phyloP scores from a whole-genome alignment of 164 flowering plant genomes.

The Dillenia turbinata region DNA sequence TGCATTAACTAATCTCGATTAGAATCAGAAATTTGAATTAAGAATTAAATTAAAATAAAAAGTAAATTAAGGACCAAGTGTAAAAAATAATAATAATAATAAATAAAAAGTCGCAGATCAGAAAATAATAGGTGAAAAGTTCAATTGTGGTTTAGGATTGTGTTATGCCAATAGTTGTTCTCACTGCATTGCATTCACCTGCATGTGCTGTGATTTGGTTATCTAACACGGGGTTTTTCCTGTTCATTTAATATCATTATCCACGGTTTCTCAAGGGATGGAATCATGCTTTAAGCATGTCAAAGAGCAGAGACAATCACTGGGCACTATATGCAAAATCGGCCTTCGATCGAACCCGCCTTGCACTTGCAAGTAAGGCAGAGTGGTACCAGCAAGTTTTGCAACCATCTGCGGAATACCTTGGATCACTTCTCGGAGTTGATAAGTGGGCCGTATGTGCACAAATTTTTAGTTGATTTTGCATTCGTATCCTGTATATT shows the following conservation, averaged over 20 bases:
- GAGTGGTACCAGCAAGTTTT: conserved; percentile 71
- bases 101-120: too few species aligned
- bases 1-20: too few species aligned
- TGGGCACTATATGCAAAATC: conserved; percentile 98
- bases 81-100: too few species aligned
- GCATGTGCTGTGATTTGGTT: neutral
- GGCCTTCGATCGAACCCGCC: conserved; percentile 91
- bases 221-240: neutral
- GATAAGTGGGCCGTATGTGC: conserved; percentile 83
- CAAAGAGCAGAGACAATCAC: conserved; percentile 38
- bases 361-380: conserved; percentile 85
- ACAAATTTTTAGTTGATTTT: neutral
- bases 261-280: conserved; percentile 59
- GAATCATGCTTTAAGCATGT: conserved; percentile 59
- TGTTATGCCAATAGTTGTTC: neutral
- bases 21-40: too few species aligned
- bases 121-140: too few species aligned
- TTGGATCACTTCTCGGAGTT: conserved; percentile 81
- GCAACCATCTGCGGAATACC: conserved; percentile 96
- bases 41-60: too few species aligned
- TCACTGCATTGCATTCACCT: conserved; percentile 1
- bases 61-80: too few species aligned
- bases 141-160: too few species aligned
- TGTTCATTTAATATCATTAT: too few species aligned
- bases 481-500: neutral